Base-by-base conservation (phyloP, 805 yeast species). In the Ogataea neopini region DNA sequence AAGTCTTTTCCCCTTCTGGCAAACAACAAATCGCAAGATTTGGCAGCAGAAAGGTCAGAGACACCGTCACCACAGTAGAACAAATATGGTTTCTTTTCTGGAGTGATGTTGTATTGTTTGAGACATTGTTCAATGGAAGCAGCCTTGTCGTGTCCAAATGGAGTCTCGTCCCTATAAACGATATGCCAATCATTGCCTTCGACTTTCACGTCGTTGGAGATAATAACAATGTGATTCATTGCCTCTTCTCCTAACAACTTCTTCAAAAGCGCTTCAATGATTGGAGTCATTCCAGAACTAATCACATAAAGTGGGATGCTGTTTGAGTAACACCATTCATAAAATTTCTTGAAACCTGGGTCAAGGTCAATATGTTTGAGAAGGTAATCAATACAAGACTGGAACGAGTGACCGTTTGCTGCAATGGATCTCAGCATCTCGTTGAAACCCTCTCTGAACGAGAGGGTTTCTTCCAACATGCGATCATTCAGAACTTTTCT, bases 1-100 rank as follows among this genome's bases (percentile, higher is more conserved):
- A 94, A 77, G 64, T 94, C 98, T 60, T 86, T 82, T 42, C 97
- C 99, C 54, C 81, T 81, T 71, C 90, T 92, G 39, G 99, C 99
- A 68, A 92, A 94, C 55, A 94, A 72, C 57, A 92, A 74, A 67
- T 94, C 92, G 34, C 99, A 90, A 68, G 94, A 97, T 62, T 86
- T 84, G 19, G 98, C 97, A 19, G 99, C 99, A 48, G 89, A 81
- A 57, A 94, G 74, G 67, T 94, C 99, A 39, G 95, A 84, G 26
- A 94, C 97, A 54, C 99, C 99, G 66, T 94, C 99, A 49, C 99
- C 99, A 62, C 96, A 88, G 73, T 94, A 94, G 66, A 92, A 88
- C 58, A 89, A 76, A 33, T 74, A 72, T 13, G 96, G 96, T 41
- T 79, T 75, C 17, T 67, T 60, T 7, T 22, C 42, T 6, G 59